phyloP scores from a whole-genome alignment of 306 rosid genomes.

The Corylus avellana region DNA sequence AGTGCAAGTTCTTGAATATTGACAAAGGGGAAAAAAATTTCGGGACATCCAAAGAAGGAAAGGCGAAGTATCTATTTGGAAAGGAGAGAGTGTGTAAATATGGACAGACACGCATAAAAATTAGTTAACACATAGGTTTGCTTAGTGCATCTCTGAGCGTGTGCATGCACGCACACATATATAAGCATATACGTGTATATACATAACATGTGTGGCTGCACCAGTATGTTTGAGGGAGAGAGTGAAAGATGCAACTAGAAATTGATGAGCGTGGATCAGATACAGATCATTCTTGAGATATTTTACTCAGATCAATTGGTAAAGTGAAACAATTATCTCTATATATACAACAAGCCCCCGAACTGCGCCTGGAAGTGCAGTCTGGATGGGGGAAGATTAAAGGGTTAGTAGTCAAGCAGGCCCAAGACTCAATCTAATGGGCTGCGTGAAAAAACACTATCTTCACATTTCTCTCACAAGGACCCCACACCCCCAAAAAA shows the following conservation, averaged over 20 bases:
- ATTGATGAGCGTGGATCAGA: slow-evolving; percentile 35
- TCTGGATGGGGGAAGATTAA: slow-evolving; percentile 43
- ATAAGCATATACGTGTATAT: neutral
- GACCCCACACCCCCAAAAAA: slow-evolving; percentile 28
- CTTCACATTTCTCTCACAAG: slow-evolving; percentile 30
- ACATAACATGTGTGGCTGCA: slow-evolving; percentile 7
- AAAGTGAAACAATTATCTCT: slow-evolving; percentile 53
- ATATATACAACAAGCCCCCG: slow-evolving; percentile 63
- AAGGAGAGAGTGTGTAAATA: neutral
- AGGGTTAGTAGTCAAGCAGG: slow-evolving; percentile 59
- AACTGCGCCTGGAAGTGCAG: slow-evolving; percentile 36
- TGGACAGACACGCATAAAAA: neutral
- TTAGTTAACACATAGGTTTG: neutral
- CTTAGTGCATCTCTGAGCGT: neutral
- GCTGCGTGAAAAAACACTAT: slow-evolving; percentile 27
- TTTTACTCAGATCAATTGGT: slow-evolving; percentile 54
- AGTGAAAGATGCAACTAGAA: neutral
- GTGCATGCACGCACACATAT: neutral
- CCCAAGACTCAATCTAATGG: slow-evolving; percentile 27
- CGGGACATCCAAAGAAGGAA: neutral
- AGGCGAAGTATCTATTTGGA: neutral
- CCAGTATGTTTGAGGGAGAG: neutral
- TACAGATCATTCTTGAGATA: slow-evolving; percentile 46
- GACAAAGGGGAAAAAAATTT: neutral
- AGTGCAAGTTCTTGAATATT: neutral